phyloP scores from a whole-genome alignment of 164 flowering plant genomes.

The Vitis riparia region DNA sequence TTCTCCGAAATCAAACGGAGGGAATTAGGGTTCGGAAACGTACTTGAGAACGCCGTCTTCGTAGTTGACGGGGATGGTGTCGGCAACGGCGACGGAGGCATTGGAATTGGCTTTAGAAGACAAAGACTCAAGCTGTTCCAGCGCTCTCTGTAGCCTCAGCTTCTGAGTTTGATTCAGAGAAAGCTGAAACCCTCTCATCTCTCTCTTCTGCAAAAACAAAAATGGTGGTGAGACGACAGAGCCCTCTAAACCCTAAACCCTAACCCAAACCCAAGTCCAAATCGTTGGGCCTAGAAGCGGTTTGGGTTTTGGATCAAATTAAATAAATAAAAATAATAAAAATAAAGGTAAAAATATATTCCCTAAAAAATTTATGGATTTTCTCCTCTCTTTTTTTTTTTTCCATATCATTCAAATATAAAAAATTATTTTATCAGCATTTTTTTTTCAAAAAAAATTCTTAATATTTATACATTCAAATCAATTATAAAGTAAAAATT shows the following conservation, averaged over 20 bases:
- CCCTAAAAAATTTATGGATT: no score
- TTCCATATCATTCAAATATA: no score
- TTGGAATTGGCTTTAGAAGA: slow-evolving; percentile 49
- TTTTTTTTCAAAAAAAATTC: no score
- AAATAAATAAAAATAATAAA: no score
- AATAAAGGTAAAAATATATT: no score
- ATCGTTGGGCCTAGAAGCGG: no score
- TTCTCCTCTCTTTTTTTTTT: no score
- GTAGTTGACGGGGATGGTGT: slow-evolving; percentile 70
- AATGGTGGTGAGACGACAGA: neutral
- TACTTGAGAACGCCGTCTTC: slow-evolving; percentile 95
- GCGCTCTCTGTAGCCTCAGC: slow-evolving; percentile 63
- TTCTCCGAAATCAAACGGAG: neutral
- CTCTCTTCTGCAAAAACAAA: slow-evolving; percentile 6
- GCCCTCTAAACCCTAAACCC: slow-evolving; percentile 8
- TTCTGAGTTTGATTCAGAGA: slow-evolving; percentile 83
- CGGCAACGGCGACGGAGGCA: slow-evolving; percentile 83
- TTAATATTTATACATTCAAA: no score
- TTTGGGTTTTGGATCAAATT: no score
- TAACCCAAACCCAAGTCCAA: neutral
- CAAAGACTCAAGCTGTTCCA: slow-evolving; percentile 61
- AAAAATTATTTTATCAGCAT: no score
- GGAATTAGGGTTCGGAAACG: neutral
- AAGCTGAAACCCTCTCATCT: slow-evolving; percentile 66
- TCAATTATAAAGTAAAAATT: no score